Conservation (phyloP, 1,284 basidiomycete genomes). For the Cutaneotrichosporon sp. region DNA sequence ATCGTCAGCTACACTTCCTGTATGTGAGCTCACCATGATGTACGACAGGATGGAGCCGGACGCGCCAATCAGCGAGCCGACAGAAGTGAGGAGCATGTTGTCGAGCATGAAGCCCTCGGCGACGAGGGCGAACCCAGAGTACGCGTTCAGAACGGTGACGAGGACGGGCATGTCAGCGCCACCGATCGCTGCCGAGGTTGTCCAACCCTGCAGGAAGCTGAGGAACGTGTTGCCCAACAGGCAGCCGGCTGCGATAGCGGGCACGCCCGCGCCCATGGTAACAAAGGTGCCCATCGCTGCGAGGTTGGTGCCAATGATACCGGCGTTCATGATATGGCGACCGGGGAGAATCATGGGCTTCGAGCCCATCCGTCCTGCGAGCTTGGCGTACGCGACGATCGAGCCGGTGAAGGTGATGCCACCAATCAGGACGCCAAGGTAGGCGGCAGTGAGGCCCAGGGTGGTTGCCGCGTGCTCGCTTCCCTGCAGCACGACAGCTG, state of each 20-base stretch:
- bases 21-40: constrained; percentile 67
- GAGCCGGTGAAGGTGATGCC: constrained; percentile 57
- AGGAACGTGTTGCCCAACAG: constrained; percentile 68
- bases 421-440: constrained; percentile 79
- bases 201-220: constrained; percentile 74
- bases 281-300: constrained; percentile 73
- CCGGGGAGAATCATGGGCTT: constrained; percentile 69
- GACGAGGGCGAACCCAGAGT: constrained; percentile 88
- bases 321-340: constrained; percentile 69
- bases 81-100: constrained; percentile 73
- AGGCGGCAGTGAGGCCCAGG: constrained; percentile 74
- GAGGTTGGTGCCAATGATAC: constrained; percentile 67
- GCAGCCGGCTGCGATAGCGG: constrained; percentile 70
- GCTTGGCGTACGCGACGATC: constrained; percentile 80
- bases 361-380: constrained; percentile 74
- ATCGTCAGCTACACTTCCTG: neutral
- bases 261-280: constrained; percentile 65
- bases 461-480: constrained; percentile 60
- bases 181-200: constrained; percentile 79
- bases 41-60: constrained; percentile 85
- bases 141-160: constrained; percentile 81
- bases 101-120: constrained; percentile 87
- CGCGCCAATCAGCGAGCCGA: constrained; percentile 78
- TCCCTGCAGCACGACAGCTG: constrained; percentile 71
- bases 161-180: constrained; percentile 89